Base-by-base conservation (phyloP, 2,329 filamentous ascomycete genomes). In the Akanthomyces lecanii region DNA sequence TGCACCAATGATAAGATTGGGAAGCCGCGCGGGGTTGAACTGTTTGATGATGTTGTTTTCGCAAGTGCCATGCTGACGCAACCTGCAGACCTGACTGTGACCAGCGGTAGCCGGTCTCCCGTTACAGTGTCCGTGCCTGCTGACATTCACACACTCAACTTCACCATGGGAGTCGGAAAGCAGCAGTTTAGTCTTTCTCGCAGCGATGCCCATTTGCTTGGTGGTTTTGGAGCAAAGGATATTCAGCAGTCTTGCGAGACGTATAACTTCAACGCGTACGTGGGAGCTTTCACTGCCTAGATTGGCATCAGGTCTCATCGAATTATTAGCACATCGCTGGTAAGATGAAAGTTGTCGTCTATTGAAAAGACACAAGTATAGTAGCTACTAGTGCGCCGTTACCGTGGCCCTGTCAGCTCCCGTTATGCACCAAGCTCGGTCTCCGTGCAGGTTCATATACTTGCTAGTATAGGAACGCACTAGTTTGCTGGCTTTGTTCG, bases 181-280 rank as follows among this genome's bases (percentile, higher is more conserved):
- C 67, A 69, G 40, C 56, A 67, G 7, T 69, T 69, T 61, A 57
- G 42, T 5, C 47, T 69, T 21, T 56, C 48, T 5, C 62, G 66
- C 23, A 56, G 21, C 36, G 67, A 67, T 7, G 50, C 42, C 10
- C 48, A 44, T 38, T 38, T 67, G 16, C 40, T 66, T 5, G 66
- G 65, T 12, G 64, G 54, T 52, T 55, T 47, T 25, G 65, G 62
- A 33, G 64, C 59, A 36, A 66, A 65, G 62, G 53, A 68, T 16
- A 64, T 68, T 42, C 47, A 23, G 38, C 60, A 52, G 45, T 64
- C 62, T 18, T 68, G 66, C 61, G 44, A 52, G 47, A 65, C 60
- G 1, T 68, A 63, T 54, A 68, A 68, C 56, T 69, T 64, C 44
- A 68, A 69, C 58, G 65, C 66, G 16, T 69, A 68, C 21, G 67